These are phyloP conservation scores for Penicillium desertorum DNA, from an alignment of 495 filamentous ascomycete genomes.

Conservation along the genomic window DNA sequence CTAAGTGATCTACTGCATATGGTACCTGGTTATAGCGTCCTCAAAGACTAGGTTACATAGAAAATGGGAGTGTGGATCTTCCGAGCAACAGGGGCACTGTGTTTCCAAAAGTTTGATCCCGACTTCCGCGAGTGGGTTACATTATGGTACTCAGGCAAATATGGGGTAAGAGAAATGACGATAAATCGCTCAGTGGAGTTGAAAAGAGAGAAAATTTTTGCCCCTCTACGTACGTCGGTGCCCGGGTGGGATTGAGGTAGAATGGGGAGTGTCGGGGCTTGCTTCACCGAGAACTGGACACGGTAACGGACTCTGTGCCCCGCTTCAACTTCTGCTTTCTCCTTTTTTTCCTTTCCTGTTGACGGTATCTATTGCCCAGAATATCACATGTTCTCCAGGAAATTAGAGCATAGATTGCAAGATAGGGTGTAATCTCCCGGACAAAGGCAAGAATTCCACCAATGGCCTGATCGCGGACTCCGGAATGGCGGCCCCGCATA, in stretches of 20 bases:
- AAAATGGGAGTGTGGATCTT: conserved; percentile 2
- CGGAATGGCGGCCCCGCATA: conserved; percentile 40
- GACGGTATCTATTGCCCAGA: conserved; percentile 7
- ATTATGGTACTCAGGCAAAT: conserved; percentile 11
- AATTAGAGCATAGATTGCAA: neutral
- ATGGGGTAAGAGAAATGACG: conserved; percentile 21
- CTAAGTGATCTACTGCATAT: conserved; percentile 13
- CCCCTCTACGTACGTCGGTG: neutral
- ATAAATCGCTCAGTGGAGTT: conserved; percentile 18
- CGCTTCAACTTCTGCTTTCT: neutral
- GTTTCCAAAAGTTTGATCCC: neutral
- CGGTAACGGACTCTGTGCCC: conserved; percentile 7
- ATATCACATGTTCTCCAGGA: conserved; percentile 11
- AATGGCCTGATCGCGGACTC: conserved; percentile 27
- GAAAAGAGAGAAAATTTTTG: neutral
- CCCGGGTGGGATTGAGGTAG: neutral
- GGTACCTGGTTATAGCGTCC: conserved; percentile 4
- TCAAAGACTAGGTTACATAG: neutral
- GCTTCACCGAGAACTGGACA: conserved; percentile 31
- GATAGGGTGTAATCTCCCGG: conserved; percentile 1
- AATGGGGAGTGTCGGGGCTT: neutral
- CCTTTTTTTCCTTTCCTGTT: neutral
- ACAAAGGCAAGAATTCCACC: neutral
- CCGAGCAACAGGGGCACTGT: conserved; percentile 1
- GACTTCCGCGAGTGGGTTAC: neutral